Percentiles rank a stretch among this genome's conserved stretches.
Evolutionary conservation across 352 stramenopile species (phyloP).

Genomic region (Globisporangium emineosum): DNA sequence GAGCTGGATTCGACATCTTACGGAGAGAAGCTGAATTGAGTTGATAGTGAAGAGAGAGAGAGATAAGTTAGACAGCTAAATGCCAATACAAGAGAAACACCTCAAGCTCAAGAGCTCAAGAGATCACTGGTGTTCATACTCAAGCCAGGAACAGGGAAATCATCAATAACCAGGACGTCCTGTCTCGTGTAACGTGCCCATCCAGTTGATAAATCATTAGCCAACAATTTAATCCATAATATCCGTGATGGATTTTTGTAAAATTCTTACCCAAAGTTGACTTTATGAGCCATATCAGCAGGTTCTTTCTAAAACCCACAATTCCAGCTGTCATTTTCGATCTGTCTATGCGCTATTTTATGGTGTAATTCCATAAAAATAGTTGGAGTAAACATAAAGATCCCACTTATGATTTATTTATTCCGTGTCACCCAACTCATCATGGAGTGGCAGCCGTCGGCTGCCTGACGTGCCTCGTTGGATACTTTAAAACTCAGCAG

Average conservation of each 20-base stretch:
- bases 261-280: not conserved
- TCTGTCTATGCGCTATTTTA: not conserved
- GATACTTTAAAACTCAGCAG: not conserved
- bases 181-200: not conserved
- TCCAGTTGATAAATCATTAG: not conserved
- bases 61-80: not conserved
- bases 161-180: not conserved
- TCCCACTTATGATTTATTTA: not conserved
- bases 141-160: not conserved
- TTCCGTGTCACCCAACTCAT: not conserved
- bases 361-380: not conserved
- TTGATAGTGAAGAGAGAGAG: not conserved
- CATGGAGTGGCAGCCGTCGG: too few relatives aligned
- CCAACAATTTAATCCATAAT: not conserved
- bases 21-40: not conserved
- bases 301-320: not conserved
- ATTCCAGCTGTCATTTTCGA: not conserved
- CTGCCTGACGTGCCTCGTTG: not conserved
- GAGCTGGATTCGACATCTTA: not conserved
- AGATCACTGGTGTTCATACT: not conserved
- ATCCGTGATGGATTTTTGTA: not conserved
- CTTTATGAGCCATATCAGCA: not conserved
- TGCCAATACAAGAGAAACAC: not conserved
- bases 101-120: not conserved
- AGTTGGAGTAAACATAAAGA: not conserved